These are phyloP conservation scores for Apiospora pterosperma DNA, from an alignment of 2,329 filamentous ascomycete species.

Conservation along the genomic window DNA sequence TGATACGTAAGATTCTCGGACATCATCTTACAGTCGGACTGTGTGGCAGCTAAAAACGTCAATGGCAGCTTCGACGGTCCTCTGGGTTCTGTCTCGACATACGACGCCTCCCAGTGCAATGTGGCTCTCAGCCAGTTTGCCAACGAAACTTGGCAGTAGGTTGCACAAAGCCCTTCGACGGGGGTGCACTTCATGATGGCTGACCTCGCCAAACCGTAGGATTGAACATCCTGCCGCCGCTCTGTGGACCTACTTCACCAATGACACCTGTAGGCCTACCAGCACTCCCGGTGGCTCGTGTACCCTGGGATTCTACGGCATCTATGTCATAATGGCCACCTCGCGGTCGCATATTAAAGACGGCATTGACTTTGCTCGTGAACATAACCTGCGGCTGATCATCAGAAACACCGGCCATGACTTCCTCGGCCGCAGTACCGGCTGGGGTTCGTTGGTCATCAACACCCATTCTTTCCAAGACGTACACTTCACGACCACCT, in stretches of 20 bases:
- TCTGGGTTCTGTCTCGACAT: slow-evolving; percentile 32
- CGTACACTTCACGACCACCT: slow-evolving; percentile 35
- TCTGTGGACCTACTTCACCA: slow-evolving; percentile 41
- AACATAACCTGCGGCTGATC: slow-evolving; percentile 48
- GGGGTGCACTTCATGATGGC: not conserved
- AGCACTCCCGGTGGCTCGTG: slow-evolving; percentile 29
- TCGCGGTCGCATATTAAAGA: slow-evolving; percentile 24
- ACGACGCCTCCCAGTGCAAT: slow-evolving; percentile 31
- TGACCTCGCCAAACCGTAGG: slow-evolving; percentile 13
- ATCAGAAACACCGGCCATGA: slow-evolving; percentile 58
- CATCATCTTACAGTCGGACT: not conserved
- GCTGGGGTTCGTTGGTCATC: slow-evolving; percentile 53
- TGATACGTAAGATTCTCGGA: slow-evolving; percentile 13
- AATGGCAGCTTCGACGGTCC: slow-evolving; percentile 28
- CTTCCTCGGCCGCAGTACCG: slow-evolving; percentile 57
- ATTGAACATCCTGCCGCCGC: slow-evolving; percentile 26
- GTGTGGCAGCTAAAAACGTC: not conserved
- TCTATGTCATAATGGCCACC: slow-evolving; percentile 30
- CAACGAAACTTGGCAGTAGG: slow-evolving; percentile 35
- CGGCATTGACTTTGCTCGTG: slow-evolving; percentile 36
- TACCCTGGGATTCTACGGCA: slow-evolving; percentile 35
- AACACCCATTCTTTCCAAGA: slow-evolving; percentile 56
- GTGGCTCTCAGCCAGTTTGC: slow-evolving; percentile 26
- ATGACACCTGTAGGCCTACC: slow-evolving; percentile 37
- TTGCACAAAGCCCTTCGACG: not conserved